Evolutionary conservation across 805 yeast genomes (phyloP).

Genomic region (Nadsonia fulvescens): DNA sequence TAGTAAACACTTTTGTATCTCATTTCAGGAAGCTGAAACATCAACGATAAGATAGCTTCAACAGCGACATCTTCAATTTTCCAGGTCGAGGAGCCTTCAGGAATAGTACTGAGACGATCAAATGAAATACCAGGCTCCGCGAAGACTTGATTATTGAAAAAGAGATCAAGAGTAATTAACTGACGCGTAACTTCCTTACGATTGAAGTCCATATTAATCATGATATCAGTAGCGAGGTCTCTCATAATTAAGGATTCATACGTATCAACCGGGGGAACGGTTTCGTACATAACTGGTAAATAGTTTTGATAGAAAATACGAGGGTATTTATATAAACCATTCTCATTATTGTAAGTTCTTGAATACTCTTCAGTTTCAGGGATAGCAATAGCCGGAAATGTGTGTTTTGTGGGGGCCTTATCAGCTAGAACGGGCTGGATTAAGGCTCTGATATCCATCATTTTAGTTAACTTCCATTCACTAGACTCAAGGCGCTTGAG

Average conservation of each 20-base stretch:
- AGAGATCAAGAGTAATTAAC: constrained; percentile 52
- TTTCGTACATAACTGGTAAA: constrained; percentile 39
- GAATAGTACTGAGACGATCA: constrained; percentile 35
- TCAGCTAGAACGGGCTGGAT: no score
- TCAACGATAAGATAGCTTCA: constrained; percentile 61
- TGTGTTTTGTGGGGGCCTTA: constrained; percentile 10
- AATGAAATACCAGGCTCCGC: constrained; percentile 60
- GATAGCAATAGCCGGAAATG: constrained; percentile 19
- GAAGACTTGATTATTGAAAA: constrained; percentile 48
- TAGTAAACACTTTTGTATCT: constrained; percentile 60
- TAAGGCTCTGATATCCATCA: constrained; percentile 1
- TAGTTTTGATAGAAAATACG: constrained; percentile 44
- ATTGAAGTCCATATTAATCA: constrained; percentile 73
- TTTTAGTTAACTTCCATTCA: constrained; percentile 2
- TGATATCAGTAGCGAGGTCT: constrained; percentile 58
- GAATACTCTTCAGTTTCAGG: constrained; percentile 10
- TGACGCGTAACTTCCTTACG: constrained; percentile 76
- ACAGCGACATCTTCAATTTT: constrained; percentile 82
- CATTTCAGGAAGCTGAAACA: constrained; percentile 55
- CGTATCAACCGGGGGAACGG: constrained; percentile 38
- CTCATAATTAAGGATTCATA: constrained; percentile 46
- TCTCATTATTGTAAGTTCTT: constrained; percentile 1
- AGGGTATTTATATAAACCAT: constrained; percentile 33
- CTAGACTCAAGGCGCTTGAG: no score
- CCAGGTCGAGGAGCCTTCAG: constrained; percentile 42